phyloP scores from a whole-genome alignment of 2,329 filamentous ascomycete species.

The Juglanconis sp. region DNA sequence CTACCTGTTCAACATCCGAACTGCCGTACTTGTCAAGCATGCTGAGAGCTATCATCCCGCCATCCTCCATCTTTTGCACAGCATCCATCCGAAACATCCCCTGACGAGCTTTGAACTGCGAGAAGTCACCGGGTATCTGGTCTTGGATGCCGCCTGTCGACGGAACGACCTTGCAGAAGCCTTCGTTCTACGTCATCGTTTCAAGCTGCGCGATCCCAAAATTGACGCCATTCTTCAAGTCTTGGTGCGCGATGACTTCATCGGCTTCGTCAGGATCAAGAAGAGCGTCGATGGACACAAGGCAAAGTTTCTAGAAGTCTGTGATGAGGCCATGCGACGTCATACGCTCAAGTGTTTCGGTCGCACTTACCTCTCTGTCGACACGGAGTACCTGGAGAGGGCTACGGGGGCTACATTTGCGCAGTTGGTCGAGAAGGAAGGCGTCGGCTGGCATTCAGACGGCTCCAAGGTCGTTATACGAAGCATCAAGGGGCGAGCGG shows the following conservation, averaged over 20 bases:
- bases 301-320: slow-evolving; percentile 76
- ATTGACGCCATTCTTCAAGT: slow-evolving; percentile 67
- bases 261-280: slow-evolving; percentile 70
- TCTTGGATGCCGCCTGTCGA: slow-evolving; percentile 86
- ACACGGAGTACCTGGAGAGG: slow-evolving; percentile 65
- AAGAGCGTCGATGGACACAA: slow-evolving; percentile 76
- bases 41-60: slow-evolving; percentile 89
- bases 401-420: slow-evolving; percentile 69
- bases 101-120: slow-evolving; percentile 70
- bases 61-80: slow-evolving; percentile 71
- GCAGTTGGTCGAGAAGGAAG: slow-evolving; percentile 62
- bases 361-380: slow-evolving; percentile 72
- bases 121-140: slow-evolving; percentile 76
- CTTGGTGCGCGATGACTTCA: slow-evolving; percentile 78
- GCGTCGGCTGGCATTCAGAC: slow-evolving; percentile 82
- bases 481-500: slow-evolving; percentile 42
- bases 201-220: slow-evolving; percentile 62
- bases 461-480: slow-evolving; percentile 74
- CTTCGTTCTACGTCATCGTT: slow-evolving; percentile 60
- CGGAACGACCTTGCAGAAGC: slow-evolving; percentile 72
- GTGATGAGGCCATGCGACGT: slow-evolving; percentile 68
- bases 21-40: slow-evolving; percentile 76
- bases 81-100: slow-evolving; percentile 65
- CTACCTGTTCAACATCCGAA: slow-evolving; percentile 87
- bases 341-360: slow-evolving; percentile 86